These are phyloP conservation scores for Podospora pseudopauciseta DNA, from an alignment of 495 filamentous ascomycete species.

Conservation along the genomic window DNA sequence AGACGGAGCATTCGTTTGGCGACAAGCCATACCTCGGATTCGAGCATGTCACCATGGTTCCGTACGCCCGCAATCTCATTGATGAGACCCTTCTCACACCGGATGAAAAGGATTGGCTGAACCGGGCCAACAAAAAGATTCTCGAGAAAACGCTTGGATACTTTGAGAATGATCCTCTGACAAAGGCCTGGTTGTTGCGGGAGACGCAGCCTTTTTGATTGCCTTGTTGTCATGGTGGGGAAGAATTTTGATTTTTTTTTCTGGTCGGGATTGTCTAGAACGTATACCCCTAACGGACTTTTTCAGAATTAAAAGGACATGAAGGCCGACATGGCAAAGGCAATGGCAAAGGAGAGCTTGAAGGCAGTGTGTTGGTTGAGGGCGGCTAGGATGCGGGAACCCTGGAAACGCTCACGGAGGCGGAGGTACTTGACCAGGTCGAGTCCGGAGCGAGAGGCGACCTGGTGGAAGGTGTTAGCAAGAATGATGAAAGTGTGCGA, in stretches of 20 bases:
- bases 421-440: constrained; percentile 49
- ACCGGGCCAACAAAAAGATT: constrained; percentile 79
- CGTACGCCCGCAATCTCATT: constrained; percentile 86
- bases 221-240: not conserved
- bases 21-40: constrained; percentile 94
- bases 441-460: constrained; percentile 68
- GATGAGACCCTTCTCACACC: constrained; percentile 67
- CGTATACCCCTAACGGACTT: not conserved
- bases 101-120: constrained; percentile 82
- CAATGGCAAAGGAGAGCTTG: constrained; percentile 72
- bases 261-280: not conserved
- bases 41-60: constrained; percentile 96
- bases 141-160: constrained; percentile 76
- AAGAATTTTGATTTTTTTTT: not conserved
- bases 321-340: constrained; percentile 77
- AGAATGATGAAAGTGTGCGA: not conserved
- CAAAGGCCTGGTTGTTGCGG: constrained; percentile 75
- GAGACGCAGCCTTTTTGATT: constrained; percentile 64
- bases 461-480: constrained; percentile 42
- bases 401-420: constrained; percentile 36
- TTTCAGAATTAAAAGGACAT: constrained; percentile 51
- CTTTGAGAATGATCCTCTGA: constrained; percentile 67
- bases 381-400: constrained; percentile 55
- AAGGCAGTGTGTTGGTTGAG: constrained; percentile 68
- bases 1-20: constrained; percentile 83